Base-by-base conservation (phyloP, 768 basidiomycete species). In the Leccinum broughii region DNA sequence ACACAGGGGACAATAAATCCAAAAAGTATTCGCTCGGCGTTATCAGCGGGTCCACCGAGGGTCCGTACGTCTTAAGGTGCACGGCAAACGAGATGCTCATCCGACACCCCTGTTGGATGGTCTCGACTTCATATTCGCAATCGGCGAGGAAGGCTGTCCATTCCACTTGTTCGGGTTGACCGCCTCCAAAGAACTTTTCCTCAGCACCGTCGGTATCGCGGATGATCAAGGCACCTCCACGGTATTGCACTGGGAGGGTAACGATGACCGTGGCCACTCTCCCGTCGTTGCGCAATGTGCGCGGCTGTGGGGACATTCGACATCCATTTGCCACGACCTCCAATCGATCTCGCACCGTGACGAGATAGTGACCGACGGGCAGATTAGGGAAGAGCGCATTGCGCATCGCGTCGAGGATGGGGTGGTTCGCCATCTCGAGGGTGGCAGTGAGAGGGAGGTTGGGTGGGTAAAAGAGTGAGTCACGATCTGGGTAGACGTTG, bases 381-480 rank as follows among this genome's bases (percentile, higher is more conserved):
- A 92, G 77, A 28, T 80, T 78, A 0, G 90, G 89, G 73, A 92
- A 92, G n/a, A 93, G 77, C 0, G 85, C 78, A 58, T 77, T 85
- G 51, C 85, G 85, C 22, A 92, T 78, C 0, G 90, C 86, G 63
- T 91, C 90, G 61, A 93, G 83, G 69, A 93, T 86, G 3, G 91
- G 91, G 68, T 90, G 89, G 70, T 88, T 91, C 20, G 90, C 82
- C 62, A 93, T 81, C 66, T 93, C 91, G 64, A 93, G 83, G 0
- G 91, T 88, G 26, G 87, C 78, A 0, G 88, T 90, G 59, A 92
- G 75, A 17, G 90, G 88, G 51, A 90, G 84, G 56, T 81, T 86
- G 8, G 85, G 77, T 8, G 90, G 91, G 72, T 85, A 93, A 73
- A 85, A 86, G 22, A 90, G 78, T 0, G 88, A 84, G 64, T 90